Percentiles rank a stretch among this genome's conserved stretches.
Conservation (phyloP, 768 basidiomycete genomes). For the Hemileccinum impolitum region DNA sequence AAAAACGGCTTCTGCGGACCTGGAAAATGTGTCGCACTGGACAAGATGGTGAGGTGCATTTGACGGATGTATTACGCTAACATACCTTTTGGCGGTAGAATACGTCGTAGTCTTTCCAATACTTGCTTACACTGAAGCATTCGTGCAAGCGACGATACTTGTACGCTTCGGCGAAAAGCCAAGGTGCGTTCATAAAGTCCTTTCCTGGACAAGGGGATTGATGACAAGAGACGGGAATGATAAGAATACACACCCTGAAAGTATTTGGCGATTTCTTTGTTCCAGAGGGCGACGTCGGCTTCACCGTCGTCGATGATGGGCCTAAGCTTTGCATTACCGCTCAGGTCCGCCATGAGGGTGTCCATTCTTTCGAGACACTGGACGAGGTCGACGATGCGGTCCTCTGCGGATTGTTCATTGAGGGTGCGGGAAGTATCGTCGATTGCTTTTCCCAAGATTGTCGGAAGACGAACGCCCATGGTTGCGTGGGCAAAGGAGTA, state of each 20-base stretch:
- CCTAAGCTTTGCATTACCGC: constrained; percentile 76
- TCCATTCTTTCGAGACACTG: constrained; percentile 89
- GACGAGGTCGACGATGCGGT: constrained; percentile 79
- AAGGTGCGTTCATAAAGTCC: constrained; percentile 94
- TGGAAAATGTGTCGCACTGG: constrained; percentile 92
- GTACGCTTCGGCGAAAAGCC: constrained; percentile 95
- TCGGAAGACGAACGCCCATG: constrained; percentile 94
- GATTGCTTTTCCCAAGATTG: constrained; percentile 93
- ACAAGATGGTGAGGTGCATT: constrained; percentile 6
- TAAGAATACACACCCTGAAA: constrained; percentile 64
- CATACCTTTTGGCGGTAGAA: constrained; percentile 91
- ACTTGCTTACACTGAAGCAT: constrained; percentile 88
- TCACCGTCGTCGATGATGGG: constrained; percentile 90
- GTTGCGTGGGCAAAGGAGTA: constrained; percentile 88
- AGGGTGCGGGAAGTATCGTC: constrained; percentile 87
- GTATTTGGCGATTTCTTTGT: constrained; percentile 93
- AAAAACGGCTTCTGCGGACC: constrained; percentile 88
- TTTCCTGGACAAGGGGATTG: constrained; percentile 47
- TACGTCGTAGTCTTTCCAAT: constrained; percentile 89
- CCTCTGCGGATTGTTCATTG: constrained; percentile 81
- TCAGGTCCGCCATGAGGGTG: constrained; percentile 81
- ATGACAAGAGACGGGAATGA: background rate
- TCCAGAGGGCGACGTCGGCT: constrained; percentile 93
- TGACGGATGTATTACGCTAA: background rate
- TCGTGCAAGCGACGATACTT: constrained; percentile 90